phyloP scores from a whole-genome alignment of 2,329 filamentous ascomycete species.

The Ophiosphaerella korrae region DNA sequence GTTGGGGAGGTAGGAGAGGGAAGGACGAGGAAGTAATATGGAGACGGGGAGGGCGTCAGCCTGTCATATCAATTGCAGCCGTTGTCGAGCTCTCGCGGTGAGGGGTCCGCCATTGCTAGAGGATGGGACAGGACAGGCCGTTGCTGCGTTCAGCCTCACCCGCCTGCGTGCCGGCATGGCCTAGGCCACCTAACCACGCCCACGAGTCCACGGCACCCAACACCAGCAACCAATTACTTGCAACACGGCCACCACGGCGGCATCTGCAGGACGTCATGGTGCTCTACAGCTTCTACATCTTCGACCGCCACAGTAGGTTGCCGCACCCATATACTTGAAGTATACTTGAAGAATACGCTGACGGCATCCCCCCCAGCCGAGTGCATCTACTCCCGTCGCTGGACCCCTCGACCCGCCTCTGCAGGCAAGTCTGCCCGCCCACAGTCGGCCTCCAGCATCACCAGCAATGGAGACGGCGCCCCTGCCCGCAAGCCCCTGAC shows the following conservation, averaged over 20 bases:
- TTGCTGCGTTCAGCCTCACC: conserved; percentile 18
- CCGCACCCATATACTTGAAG: conserved; percentile 1
- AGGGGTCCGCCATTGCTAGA: no score
- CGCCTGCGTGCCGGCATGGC: no score
- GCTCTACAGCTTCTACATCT: conserved; percentile 98
- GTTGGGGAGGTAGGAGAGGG: conserved; percentile 10
- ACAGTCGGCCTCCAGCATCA: conserved; percentile 54
- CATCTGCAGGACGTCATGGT: conserved; percentile 64
- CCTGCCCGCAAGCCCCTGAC: conserved; percentile 51
- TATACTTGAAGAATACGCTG: conserved; percentile 7
- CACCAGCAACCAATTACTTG: no score
- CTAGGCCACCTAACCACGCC: not conserved
- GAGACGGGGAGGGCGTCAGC: conserved; percentile 13
- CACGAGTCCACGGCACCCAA: no score
- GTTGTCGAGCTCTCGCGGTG: no score
- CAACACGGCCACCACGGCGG: not conserved
- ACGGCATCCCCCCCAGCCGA: conserved; percentile 67
- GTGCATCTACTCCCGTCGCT: conserved; percentile 93
- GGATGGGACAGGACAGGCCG: not conserved
- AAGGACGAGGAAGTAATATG: conserved; percentile 19
- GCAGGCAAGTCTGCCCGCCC: conserved; percentile 56
- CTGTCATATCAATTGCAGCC: conserved; percentile 12
- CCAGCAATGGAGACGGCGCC: conserved; percentile 50
- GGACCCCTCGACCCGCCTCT: conserved; percentile 64
- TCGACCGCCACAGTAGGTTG: conserved; percentile 89